Evolutionary conservation across 208 protist genomes (phyloP), one percentile per base, ranked within the genome.

Genomic region (Trypanosoma vivax): DNA sequence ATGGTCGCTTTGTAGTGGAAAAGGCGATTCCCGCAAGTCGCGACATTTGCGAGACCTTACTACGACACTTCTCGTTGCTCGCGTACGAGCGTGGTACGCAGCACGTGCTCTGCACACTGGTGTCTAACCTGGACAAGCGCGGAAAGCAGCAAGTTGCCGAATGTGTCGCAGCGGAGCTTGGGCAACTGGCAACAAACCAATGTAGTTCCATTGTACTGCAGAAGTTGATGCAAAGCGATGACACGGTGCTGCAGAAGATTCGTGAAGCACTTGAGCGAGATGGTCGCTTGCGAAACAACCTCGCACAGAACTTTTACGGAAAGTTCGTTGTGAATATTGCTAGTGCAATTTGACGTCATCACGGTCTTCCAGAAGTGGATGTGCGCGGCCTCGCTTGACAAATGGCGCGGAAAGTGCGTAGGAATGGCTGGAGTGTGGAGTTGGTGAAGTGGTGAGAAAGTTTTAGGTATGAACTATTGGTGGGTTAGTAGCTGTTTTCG

Each of bases 1-100:
- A 93, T 67, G 86, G 86, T 40, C 86, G 86, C 40, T 93, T 93
- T 65, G 70, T 90, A 43, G 70, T 90, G 7, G 86, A 93, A 63
- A 86, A 85, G 48, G 67, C 85, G 27, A 65, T 90, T 56, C 48
- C 54, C 23, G 59, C 78, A 50, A 90, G 73, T 58, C 78, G 82
- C 58, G 86, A 93, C 45, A 73, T 93, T 14, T 76, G 86, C 50
- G 79, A 90, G 50, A 64, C 75, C 46, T 70, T 93, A 27, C 60
- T 78, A 48, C 66, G 73, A 21, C 68, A 81, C n/a, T 90, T 93
- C 54, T n/a, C 61, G 11, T 42, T 63, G 18, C 66, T 93, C 6
- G 70, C 79, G 7, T 56, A 60, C 53, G 78, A 79, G 48, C 75
- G 79, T 31, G 86, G 86, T 39, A 87, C 82, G 41, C 86, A 93